Percentiles rank a stretch among this genome's conserved stretches.
Conservation (phyloP, 2,329 filamentous ascomycete species). For the Colletotrichum spinosum region DNA sequence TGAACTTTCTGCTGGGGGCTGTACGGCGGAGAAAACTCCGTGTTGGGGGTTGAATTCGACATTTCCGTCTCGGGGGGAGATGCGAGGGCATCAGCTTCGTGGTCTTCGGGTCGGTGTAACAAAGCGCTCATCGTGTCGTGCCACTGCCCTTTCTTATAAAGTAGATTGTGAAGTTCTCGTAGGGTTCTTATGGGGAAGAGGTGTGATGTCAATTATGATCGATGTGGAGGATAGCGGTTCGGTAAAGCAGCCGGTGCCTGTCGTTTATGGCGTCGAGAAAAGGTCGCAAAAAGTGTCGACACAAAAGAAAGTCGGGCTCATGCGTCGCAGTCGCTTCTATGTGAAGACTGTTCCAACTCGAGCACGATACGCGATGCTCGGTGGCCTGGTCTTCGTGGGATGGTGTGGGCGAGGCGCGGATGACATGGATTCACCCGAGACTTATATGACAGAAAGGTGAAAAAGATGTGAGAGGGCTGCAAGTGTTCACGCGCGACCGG, state of each 20-base stretch:
- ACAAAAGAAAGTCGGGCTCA: too few relatives aligned
- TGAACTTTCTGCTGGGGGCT: slow-evolving; percentile 54
- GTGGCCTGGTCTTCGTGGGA: slow-evolving; percentile 19
- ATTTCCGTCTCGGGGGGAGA: slow-evolving; percentile 38
- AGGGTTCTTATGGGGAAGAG: too few relatives aligned
- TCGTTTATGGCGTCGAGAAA: too few relatives aligned
- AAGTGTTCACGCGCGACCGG: slow-evolving; percentile 39
- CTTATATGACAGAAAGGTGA: slow-evolving; percentile 35
- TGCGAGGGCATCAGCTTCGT: slow-evolving; percentile 45
- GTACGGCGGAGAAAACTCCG: slow-evolving; percentile 59
- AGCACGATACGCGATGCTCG: too few relatives aligned
- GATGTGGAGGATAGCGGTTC: too few relatives aligned
- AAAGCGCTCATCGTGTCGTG: slow-evolving; percentile 15
- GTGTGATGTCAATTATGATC: too few relatives aligned
- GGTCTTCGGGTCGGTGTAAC: slow-evolving; percentile 35
- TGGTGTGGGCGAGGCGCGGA: slow-evolving; percentile 28
- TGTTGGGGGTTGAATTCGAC: slow-evolving; percentile 60
- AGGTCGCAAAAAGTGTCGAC: too few relatives aligned
- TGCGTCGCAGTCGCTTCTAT: too few relatives aligned
- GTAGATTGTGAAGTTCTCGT: too few relatives aligned
- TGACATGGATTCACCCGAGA: slow-evolving; percentile 38
- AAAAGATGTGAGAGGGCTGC: slow-evolving; percentile 19
- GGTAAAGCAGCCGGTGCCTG: too few relatives aligned
- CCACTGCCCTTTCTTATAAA: too few relatives aligned
- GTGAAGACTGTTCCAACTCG: too few relatives aligned